These are phyloP conservation scores for Boletus sp. DNA, from an alignment of 768 basidiomycete species.

Conservation along the genomic window DNA sequence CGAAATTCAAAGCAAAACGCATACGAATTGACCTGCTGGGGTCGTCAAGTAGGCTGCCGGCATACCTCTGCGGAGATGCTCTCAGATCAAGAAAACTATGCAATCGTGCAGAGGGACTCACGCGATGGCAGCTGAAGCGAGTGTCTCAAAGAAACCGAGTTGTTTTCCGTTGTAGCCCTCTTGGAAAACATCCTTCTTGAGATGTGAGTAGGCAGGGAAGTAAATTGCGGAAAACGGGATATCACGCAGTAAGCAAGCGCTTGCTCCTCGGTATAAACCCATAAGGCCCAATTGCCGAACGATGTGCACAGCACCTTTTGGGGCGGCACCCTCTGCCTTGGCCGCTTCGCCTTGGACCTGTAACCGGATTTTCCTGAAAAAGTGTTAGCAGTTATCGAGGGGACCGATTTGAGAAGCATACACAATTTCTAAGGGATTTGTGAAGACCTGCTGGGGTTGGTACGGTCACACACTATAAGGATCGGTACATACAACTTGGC, in stretches of 20 bases:
- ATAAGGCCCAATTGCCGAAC: constrained; percentile 88
- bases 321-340: constrained; percentile 73
- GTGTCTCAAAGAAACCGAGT: constrained; percentile 85
- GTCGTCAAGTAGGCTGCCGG: constrained; percentile 94
- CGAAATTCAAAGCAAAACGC: neutral
- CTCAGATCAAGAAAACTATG: constrained; percentile 26
- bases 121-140: constrained; percentile 79
- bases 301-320: constrained; percentile 89
- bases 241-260: constrained; percentile 90
- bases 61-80: constrained; percentile 71
- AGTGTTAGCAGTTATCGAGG: neutral
- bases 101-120: constrained; percentile 40
- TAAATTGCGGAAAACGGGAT: constrained; percentile 97
- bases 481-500: constrained; percentile 82
- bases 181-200: constrained; percentile 91
- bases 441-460: constrained; percentile 68
- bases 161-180: constrained; percentile 96
- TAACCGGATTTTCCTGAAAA: constrained; percentile 79
- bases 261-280: constrained; percentile 90
- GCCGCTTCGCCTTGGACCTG: constrained; percentile 97
- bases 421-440: constrained; percentile 97
- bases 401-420: constrained; percentile 37
- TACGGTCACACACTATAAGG: constrained; percentile 3
- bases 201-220: constrained; percentile 83
- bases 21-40: constrained; percentile 63